Base-by-base conservation (phyloP, 495 filamentous ascomycete species). In the Penicillium coprophilum region DNA sequence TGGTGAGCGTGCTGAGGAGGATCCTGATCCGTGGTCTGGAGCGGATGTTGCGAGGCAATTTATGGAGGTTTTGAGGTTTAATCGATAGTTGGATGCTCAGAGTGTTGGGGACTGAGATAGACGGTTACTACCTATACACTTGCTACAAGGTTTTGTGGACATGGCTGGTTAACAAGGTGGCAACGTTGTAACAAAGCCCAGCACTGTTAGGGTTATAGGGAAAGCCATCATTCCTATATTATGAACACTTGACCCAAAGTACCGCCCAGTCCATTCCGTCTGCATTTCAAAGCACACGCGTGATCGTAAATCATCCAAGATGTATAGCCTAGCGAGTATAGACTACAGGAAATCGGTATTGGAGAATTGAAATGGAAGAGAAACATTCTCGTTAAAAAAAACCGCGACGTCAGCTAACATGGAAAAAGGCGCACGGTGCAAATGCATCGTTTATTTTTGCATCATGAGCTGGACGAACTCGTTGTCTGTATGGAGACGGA, bases 401-500 rank as follows among this genome's bases (percentile, higher is more conserved):
- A 55, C 55, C 55, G 53, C 57, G 57, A 62, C 50, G 67, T 72
- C 69, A 65, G 58, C 67, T 72, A 73, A 69, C 66, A 62, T 60
- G 57, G 61, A 57, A 66, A 54, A 68, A 56, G 52, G 40, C 52
- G 59, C 61, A 63, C 68, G 50, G 60, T 40, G 51, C 4, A 50
- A 65, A 57, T 60, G 60, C 39, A 50, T 43, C 58, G 52, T 73
- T 82, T 90, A 97, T 82, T 98, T 98, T 86, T 98, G 94, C 93
- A 98, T 97, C 94, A 98, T 98, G 70, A 98, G 87, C 81, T 98
- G 94, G 65, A 98, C 94, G 73, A 98, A 98, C 80, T 98, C 94
- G 82, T 98, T 97, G 80, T 98, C 94, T 98, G 70, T 38, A 13
- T 17, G 43, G 32, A 34, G 46, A 34, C 10, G 11, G 27, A 19